Percentiles rank a stretch among this genome's conserved stretches.
These are phyloP conservation scores for Colletotrichum liaoningense DNA, from an alignment of 2,329 filamentous ascomycete genomes.

Conservation along the genomic window DNA sequence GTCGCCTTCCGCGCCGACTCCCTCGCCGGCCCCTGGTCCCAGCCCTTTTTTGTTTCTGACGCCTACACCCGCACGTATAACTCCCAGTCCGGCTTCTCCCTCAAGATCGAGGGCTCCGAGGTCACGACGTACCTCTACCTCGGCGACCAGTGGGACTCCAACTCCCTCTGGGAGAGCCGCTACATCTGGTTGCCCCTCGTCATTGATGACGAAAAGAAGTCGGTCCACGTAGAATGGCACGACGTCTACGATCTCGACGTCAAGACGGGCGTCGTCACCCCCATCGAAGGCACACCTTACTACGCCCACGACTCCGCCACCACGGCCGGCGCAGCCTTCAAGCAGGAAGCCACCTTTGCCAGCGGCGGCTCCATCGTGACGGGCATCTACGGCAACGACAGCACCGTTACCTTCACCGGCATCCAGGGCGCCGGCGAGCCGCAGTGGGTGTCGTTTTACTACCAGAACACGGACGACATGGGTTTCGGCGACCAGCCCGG, in stretches of 20 bases:
- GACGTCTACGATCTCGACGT: conserved; percentile 66
- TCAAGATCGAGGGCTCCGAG: conserved; percentile 59
- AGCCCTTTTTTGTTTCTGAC: conserved; percentile 61
- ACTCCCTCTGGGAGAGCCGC: conserved; percentile 64
- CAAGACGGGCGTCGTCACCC: conserved; percentile 58
- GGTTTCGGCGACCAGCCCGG: conserved; percentile 67
- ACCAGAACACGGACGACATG: conserved; percentile 71
- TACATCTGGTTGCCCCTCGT: conserved; percentile 67
- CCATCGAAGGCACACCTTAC: conserved; percentile 60
- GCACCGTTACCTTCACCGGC: conserved; percentile 57
- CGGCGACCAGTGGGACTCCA: conserved; percentile 62
- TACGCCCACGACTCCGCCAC: conserved; percentile 53
- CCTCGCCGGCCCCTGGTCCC: conserved; percentile 62
- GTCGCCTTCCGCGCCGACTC: conserved; percentile 65
- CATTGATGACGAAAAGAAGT: conserved; percentile 62
- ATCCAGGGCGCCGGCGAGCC: conserved; percentile 58
- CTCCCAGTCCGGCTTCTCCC: conserved; percentile 62
- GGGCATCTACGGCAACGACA: conserved; percentile 64
- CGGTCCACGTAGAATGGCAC: conserved; percentile 60
- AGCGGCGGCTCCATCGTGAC: conserved; percentile 58
- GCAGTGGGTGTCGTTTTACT: conserved; percentile 68
- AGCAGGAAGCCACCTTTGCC: conserved; percentile 64
- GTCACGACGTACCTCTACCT: conserved; percentile 62
- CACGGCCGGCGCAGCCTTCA: conserved; percentile 55
- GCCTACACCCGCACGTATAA: conserved; percentile 63